Evolutionary conservation across 345 rosid species (phyloP).

Genomic region (Heritiera fomes): DNA sequence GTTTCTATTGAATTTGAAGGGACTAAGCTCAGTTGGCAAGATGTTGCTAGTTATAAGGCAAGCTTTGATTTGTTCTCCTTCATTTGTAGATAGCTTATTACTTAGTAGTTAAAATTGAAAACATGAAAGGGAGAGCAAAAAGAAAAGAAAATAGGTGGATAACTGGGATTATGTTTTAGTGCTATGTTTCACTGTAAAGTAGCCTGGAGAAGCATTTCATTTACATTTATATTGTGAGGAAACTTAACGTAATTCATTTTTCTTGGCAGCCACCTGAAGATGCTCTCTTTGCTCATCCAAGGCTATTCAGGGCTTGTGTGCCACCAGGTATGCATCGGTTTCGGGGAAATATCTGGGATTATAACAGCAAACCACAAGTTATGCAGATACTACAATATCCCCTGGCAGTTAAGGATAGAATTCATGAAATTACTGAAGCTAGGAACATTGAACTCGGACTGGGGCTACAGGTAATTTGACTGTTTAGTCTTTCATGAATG

Average conservation of each 20-base stretch:
- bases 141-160: background rate
- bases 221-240: background rate
- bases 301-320: constrained; percentile 93
- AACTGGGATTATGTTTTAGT: background rate
- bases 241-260: constrained; percentile 15
- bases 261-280: constrained; percentile 81
- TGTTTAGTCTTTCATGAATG: background rate
- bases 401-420: constrained; percentile 61
- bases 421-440: constrained; percentile 87
- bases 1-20: constrained; percentile 93
- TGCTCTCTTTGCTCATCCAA: constrained; percentile 91
- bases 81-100: background rate
- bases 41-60: constrained; percentile 87
- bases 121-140: background rate
- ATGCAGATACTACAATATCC: constrained; percentile 82
- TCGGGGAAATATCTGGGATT: constrained; percentile 97
- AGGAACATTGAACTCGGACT: constrained; percentile 93
- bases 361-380: constrained; percentile 77
- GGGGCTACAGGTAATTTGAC: constrained; percentile 72
- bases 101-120: background rate
- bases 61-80: constrained; percentile 16
- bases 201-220: constrained; percentile 5
- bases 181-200: background rate
- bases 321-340: constrained; percentile 99
- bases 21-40: constrained; percentile 83